Conservation (phyloP, 345 rosid genomes). For the Trapa bicornis region DNA sequence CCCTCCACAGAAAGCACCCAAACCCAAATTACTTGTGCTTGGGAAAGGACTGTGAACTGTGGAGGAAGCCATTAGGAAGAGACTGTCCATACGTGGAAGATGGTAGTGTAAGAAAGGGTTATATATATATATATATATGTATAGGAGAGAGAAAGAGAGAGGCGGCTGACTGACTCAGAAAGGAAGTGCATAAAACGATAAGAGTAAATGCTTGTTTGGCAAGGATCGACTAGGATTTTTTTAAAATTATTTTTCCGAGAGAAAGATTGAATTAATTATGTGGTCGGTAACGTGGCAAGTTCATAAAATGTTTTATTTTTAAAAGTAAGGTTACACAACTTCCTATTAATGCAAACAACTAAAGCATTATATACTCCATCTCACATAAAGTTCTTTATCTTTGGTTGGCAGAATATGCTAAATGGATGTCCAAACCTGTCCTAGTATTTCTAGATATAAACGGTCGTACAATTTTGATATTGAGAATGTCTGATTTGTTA, state of each 20-base stretch:
- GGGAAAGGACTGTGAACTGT: background rate
- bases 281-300: too few species aligned
- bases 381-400: too few species aligned
- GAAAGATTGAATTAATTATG: background rate
- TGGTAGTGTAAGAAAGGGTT: background rate
- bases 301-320: too few species aligned
- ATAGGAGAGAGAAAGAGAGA: background rate
- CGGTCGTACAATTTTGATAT: too few species aligned
- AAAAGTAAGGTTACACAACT: too few species aligned
- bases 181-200: background rate
- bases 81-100: background rate
- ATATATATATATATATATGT: background rate
- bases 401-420: too few species aligned
- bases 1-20: background rate
- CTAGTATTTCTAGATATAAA: too few species aligned
- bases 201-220: constrained; percentile 9
- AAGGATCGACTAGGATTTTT: constrained; percentile 3
- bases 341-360: too few species aligned
- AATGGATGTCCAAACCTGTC: too few species aligned
- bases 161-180: background rate
- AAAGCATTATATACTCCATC: too few species aligned
- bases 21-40: background rate
- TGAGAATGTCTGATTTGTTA: too few species aligned
- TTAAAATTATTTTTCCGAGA: background rate
- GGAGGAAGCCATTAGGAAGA: background rate